Evolutionary conservation across 441 rosid genomes (phyloP).

Genomic region (Populus hybrid): DNA sequence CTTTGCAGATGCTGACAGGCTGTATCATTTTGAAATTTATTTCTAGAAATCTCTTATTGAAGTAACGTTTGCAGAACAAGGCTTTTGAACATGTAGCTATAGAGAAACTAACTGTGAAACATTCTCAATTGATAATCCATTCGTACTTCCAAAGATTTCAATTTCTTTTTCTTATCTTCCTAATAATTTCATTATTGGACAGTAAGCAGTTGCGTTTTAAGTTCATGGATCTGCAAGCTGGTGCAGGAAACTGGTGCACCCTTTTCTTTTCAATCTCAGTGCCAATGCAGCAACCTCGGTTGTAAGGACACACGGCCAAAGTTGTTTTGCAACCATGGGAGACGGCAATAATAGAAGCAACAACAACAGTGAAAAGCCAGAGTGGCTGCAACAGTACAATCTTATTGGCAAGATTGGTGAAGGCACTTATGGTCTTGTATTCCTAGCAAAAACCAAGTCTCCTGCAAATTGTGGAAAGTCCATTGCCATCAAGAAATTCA

Average conservation of each 20-base stretch:
- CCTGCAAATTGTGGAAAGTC: constrained; percentile 72
- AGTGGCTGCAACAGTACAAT: constrained; percentile 95
- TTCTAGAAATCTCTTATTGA: background rate
- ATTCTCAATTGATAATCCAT: background rate
- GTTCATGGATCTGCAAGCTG: background rate
- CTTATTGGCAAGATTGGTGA: constrained; percentile 96
- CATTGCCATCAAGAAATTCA: constrained; percentile 96
- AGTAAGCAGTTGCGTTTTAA: background rate
- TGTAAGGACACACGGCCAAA: constrained; percentile 4
- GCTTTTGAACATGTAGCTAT: background rate
- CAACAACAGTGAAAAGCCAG: constrained; percentile 63
- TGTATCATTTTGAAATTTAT: background rate
- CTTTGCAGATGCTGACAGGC: background rate
- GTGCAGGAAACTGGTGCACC: constrained; percentile 4
- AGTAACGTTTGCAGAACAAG: background rate
- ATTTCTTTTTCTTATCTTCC: background rate
- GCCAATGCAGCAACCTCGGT: background rate
- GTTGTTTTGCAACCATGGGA: constrained; percentile 48
- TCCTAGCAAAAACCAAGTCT: constrained; percentile 77
- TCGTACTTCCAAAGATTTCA: background rate
- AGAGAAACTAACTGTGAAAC: background rate
- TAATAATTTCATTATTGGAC: background rate
- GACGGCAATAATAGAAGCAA: constrained; percentile 61
- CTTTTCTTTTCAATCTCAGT: constrained; percentile 3
- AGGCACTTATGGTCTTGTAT: constrained; percentile 95